phyloP scores from a whole-genome alignment of 768 basidiomycete species.

The Lactarius psammicola region DNA sequence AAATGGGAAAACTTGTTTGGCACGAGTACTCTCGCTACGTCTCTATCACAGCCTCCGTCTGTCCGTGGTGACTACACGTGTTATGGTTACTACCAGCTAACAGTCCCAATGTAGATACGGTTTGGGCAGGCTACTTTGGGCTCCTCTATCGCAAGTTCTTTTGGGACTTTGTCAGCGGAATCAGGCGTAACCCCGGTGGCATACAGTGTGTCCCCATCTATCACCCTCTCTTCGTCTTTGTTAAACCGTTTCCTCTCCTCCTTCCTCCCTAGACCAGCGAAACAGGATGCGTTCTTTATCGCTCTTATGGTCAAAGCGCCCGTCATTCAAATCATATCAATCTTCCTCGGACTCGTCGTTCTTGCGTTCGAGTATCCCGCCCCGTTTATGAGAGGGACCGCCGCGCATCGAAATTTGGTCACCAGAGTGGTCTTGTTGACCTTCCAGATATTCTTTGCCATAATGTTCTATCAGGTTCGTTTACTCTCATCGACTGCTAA shows the following conservation, averaged over 20 bases:
- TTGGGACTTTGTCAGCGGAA: constrained; percentile 91
- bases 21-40: constrained; percentile 71
- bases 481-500: neutral
- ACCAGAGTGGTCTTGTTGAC: constrained; percentile 61
- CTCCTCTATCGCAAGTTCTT: constrained; percentile 91
- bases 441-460: constrained; percentile 58
- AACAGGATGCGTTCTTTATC: constrained; percentile 53
- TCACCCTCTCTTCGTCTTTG: constrained; percentile 4
- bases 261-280: constrained; percentile 34
- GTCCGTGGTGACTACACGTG: constrained; percentile 47
- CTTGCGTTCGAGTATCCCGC: constrained; percentile 73
- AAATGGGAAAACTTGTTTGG: constrained; percentile 83
- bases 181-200: constrained; percentile 73
- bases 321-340: constrained; percentile 65
- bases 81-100: neutral
- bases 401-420: constrained; percentile 64
- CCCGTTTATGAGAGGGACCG: constrained; percentile 51
- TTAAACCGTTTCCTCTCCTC: constrained; percentile 50
- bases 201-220: constrained; percentile 57
- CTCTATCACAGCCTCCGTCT: constrained; percentile 65
- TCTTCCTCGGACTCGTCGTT: constrained; percentile 58
- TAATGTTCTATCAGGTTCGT: constrained; percentile 76
- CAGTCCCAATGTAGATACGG: constrained; percentile 50
- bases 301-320: constrained; percentile 75
- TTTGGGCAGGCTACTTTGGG: constrained; percentile 82